Conservation (phyloP, 495 filamentous ascomycete genomes). For the Entonaema liquescens region DNA sequence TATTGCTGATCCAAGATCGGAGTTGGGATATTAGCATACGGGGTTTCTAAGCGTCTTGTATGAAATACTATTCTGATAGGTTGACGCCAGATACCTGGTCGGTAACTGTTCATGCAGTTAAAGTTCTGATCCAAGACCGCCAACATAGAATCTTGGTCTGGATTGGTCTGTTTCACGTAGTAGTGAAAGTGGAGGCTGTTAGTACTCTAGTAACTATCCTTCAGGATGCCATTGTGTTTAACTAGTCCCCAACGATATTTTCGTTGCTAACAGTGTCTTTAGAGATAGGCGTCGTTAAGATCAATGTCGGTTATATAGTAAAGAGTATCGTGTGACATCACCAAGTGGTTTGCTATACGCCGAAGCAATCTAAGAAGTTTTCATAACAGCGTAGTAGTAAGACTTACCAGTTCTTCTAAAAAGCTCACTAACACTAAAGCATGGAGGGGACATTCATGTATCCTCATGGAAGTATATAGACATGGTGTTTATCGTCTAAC, state of each 20-base stretch:
- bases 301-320: neutral
- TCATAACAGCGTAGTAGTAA: neutral
- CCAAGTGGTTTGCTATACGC: no score
- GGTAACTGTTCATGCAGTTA: neutral
- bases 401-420: neutral
- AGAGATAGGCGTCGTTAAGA: neutral
- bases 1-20: neutral
- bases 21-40: neutral
- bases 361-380: neutral
- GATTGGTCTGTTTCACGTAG: neutral
- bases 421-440: no score
- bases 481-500: neutral
- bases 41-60: neutral
- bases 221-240: neutral
- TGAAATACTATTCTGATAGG: neutral
- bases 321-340: no score
- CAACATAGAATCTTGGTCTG: neutral
- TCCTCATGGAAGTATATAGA: no score
- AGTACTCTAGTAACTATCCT: neutral
- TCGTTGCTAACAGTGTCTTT: neutral
- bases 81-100: neutral
- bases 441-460: no score
- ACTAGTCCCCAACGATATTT: neutral
- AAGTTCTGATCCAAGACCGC: neutral
- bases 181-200: neutral